phyloP scores from a whole-genome alignment of 805 yeast species.

The Scheffersomyces amazonensis region DNA sequence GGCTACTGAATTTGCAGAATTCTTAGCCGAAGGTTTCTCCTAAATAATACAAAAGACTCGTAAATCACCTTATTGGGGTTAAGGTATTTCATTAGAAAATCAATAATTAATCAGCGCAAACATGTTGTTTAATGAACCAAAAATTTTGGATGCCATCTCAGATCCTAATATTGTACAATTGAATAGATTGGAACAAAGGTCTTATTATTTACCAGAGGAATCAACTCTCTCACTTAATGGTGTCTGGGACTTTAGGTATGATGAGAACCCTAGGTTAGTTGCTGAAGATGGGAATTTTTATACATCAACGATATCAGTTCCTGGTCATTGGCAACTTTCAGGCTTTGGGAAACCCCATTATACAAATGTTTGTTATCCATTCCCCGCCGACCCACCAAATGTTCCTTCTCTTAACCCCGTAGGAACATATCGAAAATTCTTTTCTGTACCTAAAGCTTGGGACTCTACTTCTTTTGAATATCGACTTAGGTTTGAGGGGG shows the following conservation, averaged over 20 bases:
- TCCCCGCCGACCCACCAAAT: conserved; percentile 30
- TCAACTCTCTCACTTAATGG: conserved; percentile 10
- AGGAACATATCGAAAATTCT: conserved; percentile 26
- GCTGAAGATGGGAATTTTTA: conserved; percentile 3
- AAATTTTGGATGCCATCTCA: conserved; percentile 5
- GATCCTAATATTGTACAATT: conserved; percentile 8
- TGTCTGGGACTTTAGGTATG: conserved; percentile 11
- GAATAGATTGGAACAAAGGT: conserved; percentile 10
- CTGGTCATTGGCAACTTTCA: conserved; percentile 36
- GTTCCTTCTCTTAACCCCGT: conserved; percentile 29
- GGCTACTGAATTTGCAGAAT: too few relatives aligned
- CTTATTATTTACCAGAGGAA: conserved; percentile 11
- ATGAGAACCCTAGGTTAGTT: conserved; percentile 7
- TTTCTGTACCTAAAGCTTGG: conserved; percentile 14
- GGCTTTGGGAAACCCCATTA: conserved; percentile 32
- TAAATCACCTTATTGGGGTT: too few relatives aligned
- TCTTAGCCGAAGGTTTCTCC: too few relatives aligned
- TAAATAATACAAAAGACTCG: too few relatives aligned
- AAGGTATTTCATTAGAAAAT: too few relatives aligned
- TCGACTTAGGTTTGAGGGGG: conserved; percentile 33
- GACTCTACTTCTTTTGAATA: conserved; percentile 6
- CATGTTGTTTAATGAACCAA: too few relatives aligned
- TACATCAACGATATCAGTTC: conserved; percentile 16
- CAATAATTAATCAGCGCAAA: too few relatives aligned
- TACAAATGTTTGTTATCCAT: conserved; percentile 28